Base-by-base conservation (phyloP, 2,329 filamentous ascomycete genomes). In the Fusarium sp. region DNA sequence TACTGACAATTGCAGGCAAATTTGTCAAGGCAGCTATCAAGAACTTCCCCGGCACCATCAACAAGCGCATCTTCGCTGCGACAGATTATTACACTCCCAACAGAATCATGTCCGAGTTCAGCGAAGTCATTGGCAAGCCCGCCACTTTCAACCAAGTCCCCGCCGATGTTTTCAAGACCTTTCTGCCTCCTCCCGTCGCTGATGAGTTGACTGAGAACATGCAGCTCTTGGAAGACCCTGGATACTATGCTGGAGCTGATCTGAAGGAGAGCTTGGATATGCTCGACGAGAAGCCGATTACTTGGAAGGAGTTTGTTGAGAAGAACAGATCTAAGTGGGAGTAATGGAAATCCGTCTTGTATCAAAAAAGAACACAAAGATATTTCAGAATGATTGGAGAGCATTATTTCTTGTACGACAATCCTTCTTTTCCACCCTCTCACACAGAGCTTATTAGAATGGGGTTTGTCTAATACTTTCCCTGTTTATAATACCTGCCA, bases 131-230 rank as follows among this genome's bases (percentile, higher is more conserved):
- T 3, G 81, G 80, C 57, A 79, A 77, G 67, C 75, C 73, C 4
- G 77, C 78, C 2, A 46, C 59, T 2, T 79, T 71, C 52, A 66
- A 66, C 6, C 72, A 80, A 37, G 62, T 82, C 6, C 63, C 79
- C 1, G 69, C 76, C 4, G 78, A 82, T 1, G 61, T 67, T 2
- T 84, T 79, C 65, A 79, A 80, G 66, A 74, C 76, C 1, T 79
- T 78, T 57, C 52, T 83, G 13, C 71, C 76, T 3, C 48, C 68
- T 2, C 13, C 65, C 6, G 31, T 76, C 9, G 75, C 76, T 1
- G 68, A 79, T 52, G 82, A 84, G 65, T 48, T 84, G 67, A 58
- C 80, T 14, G 81, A 84, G 74, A 84, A 82, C 59, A 78, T 82
- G 75, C 67, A 78, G n/a, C 72, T 84, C 10, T 62, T 83, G n/a